Conservation (phyloP, 805 yeast species). For the Lipomyces yamadae region DNA sequence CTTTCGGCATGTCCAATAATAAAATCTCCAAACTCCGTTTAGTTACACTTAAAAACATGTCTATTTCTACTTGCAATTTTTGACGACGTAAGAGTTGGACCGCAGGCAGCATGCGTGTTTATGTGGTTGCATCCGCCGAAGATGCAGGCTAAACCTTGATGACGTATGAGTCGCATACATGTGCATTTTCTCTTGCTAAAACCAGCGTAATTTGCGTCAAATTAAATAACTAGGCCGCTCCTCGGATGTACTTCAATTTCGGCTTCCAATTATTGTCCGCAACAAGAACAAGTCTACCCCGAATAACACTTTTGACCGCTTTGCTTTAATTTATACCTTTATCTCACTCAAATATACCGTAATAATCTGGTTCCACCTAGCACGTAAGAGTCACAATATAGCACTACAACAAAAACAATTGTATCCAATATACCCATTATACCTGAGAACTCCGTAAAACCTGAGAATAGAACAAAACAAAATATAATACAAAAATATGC, state of each 20-base stretch:
- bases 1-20: too few species aligned
- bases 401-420: background rate
- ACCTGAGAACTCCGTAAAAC: background rate
- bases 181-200: too few species aligned
- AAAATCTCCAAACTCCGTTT: background rate
- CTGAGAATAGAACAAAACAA: background rate
- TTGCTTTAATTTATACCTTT: background rate
- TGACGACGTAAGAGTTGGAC: too few species aligned
- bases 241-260: background rate
- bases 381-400: background rate
- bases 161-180: too few species aligned
- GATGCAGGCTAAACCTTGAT: too few species aligned
- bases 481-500: background rate
- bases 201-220: too few species aligned
- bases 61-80: too few species aligned
- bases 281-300: background rate
- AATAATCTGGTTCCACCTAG: background rate
- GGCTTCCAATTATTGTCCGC: background rate
- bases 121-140: too few species aligned
- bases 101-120: too few species aligned
- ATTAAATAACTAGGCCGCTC: background rate
- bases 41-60: background rate
- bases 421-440: background rate
- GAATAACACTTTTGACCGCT: background rate
- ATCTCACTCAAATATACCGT: background rate